A percentile compares a stretch with the other conserved stretches of the same genome.
These are phyloP conservation scores for Eleusine indica DNA, from an alignment of 176 grass and related monocot species.

Conservation along the genomic window DNA sequence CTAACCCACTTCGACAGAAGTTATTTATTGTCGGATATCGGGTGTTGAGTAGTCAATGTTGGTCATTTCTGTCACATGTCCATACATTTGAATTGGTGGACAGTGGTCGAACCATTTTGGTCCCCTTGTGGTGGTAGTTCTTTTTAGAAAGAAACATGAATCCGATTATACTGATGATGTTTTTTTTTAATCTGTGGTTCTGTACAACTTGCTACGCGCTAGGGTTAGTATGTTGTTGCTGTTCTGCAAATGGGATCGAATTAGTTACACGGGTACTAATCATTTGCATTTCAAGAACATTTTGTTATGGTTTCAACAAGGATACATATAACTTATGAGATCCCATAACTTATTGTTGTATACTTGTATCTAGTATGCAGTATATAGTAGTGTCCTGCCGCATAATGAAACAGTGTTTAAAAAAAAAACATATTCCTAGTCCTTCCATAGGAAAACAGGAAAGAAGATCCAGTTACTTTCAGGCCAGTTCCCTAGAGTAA, in stretches of 20 bases:
- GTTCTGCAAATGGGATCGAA: neutral
- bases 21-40: neutral
- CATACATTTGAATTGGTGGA: neutral
- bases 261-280: neutral
- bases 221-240: neutral
- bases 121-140: neutral
- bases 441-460: neutral
- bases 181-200: neutral
- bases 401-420: neutral
- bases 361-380: neutral
- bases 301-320: neutral
- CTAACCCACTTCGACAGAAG: neutral
- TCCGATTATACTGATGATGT: neutral
- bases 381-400: neutral
- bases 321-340: neutral
- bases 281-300: neutral
- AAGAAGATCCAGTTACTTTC: neutral
- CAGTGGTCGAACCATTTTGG: neutral
- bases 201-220: neutral
- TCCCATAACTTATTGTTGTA: neutral
- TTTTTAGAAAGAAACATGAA: neutral
- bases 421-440: neutral
- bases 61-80: neutral
- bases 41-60: neutral
- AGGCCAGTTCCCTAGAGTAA: neutral